Evolutionary conservation across 2,329 filamentous ascomycete species (phyloP).

Genomic region (Aspergillus quadrilineatus): DNA sequence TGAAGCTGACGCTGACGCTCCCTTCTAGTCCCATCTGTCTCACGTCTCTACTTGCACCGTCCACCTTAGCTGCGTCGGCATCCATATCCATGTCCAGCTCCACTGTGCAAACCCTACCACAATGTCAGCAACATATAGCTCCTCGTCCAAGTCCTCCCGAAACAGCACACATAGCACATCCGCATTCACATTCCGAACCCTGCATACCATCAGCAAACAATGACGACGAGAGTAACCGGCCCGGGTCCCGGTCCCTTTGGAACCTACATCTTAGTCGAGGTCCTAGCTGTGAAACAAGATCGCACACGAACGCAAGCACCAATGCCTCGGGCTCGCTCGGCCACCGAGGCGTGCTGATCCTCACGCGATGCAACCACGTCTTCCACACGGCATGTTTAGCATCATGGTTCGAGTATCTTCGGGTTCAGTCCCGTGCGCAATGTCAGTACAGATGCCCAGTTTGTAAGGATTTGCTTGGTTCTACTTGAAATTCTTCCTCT

Average conservation of each 20-base stretch:
- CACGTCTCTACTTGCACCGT: constrained; percentile 22
- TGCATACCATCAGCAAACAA: not conserved
- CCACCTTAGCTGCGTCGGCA: constrained; percentile 3
- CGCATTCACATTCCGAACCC: not conserved
- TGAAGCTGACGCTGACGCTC: not conserved
- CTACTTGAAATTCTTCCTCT: not conserved
- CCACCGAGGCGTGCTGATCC: constrained; percentile 16
- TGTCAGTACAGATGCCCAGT: constrained; percentile 30
- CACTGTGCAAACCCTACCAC: constrained; percentile 1
- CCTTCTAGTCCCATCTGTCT: constrained; percentile 30
- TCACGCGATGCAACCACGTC: constrained; percentile 31
- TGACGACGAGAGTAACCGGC: not conserved
- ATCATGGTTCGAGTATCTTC: constrained; percentile 31
- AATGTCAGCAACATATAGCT: constrained; percentile 3
- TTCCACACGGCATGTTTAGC: constrained; percentile 31
- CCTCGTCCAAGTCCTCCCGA: not conserved
- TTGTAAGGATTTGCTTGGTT: constrained; percentile 29
- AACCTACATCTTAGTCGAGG: not conserved
- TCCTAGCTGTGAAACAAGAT: not conserved
- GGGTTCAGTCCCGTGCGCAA: not conserved
- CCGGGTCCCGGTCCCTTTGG: not conserved
- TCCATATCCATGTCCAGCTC: constrained; percentile 10
- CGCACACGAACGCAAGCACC: constrained; percentile 2
- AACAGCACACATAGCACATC: not conserved
- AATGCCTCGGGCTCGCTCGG: not conserved